Base-by-base conservation (phyloP, 192 early-diverging fungal genomes). In the Umbelopsis sp. region DNA sequence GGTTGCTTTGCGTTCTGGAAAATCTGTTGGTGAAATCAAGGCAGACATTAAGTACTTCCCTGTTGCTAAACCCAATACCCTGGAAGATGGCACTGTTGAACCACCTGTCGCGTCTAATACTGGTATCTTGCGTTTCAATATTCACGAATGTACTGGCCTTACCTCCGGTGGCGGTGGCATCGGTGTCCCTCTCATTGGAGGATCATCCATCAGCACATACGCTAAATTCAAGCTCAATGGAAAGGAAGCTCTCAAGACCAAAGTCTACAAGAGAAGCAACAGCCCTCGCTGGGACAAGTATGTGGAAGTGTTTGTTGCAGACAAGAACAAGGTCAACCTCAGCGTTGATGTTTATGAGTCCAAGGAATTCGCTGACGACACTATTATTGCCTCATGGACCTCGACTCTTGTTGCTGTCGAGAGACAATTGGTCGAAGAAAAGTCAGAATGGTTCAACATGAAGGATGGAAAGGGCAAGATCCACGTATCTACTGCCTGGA, bases 231-330 rank as follows among this genome's bases (percentile, higher is more conserved):
- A 75, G 58, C 51, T 91, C 46, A 89, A 91, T 64, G 80, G 79
- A 35, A 50, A 80, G 10, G 49, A 70, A 23, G 79, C 80, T 8
- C 76, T 86, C 22, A 74, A 73, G 23, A 93, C 95, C 21, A 89
- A 88, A 48, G 78, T 78, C 27, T 86, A 88, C 65, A 93, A 88
- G 65, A 85, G 88, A 68, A 94, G 88, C 20, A 86, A 87, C 70
- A 91, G 88, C 66, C 96, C 96, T 41, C 84, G 89, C 35, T 98
- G 92, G 92, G 89, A 92, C 64, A 80, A 84, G 6, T 84, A 82
- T 66, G 78, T 87, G 48, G 90, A 91, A 58, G 66, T 89, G 3
- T 94, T 93, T 79, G 80, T 95, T 35, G 81, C 87, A 15, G 91
- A 96, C 74, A 80, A 89, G 49, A 82, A 87, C 15, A 55, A 73